Evolutionary conservation across 345 rosid species (phyloP).

Genomic region (Populus deltoides): DNA sequence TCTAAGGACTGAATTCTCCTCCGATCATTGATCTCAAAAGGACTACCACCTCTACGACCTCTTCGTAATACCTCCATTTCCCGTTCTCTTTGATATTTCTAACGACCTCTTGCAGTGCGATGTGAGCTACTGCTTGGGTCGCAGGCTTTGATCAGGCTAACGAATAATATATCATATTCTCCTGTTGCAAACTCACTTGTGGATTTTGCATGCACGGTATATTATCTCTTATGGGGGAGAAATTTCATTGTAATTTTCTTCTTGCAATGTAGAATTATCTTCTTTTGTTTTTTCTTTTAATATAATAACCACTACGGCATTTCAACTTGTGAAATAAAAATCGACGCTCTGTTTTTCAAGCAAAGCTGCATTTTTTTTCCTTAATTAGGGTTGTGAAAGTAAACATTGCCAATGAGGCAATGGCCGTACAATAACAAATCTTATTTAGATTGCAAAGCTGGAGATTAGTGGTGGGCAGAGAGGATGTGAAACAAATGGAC

Average conservation of each 20-base stretch:
- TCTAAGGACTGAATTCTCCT: slow-evolving; percentile 46
- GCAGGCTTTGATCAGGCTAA: not conserved
- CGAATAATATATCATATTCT: not conserved
- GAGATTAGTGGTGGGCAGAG: not conserved
- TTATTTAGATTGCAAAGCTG: not conserved
- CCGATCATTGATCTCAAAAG: slow-evolving; percentile 49
- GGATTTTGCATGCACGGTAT: not conserved
- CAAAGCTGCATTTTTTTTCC: not conserved
- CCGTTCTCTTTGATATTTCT: not conserved
- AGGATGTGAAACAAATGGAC: not conserved
- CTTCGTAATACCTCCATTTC: slow-evolving; percentile 39
- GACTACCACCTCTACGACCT: slow-evolving; percentile 35
- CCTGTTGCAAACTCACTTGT: not conserved
- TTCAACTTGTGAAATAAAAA: not conserved
- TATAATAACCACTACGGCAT: not conserved
- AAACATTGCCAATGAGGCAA: not conserved
- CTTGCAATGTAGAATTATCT: not conserved
- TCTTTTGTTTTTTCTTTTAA: not conserved
- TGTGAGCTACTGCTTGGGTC: not conserved
- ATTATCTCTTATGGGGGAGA: not conserved
- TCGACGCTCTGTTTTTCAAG: not conserved
- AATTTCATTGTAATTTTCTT: not conserved
- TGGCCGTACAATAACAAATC: not conserved
- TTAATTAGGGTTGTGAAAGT: not conserved
- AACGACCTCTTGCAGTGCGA: not conserved